Conservation (phyloP, 495 filamentous ascomycete species). For the Annulohypoxylon moriforme region DNA sequence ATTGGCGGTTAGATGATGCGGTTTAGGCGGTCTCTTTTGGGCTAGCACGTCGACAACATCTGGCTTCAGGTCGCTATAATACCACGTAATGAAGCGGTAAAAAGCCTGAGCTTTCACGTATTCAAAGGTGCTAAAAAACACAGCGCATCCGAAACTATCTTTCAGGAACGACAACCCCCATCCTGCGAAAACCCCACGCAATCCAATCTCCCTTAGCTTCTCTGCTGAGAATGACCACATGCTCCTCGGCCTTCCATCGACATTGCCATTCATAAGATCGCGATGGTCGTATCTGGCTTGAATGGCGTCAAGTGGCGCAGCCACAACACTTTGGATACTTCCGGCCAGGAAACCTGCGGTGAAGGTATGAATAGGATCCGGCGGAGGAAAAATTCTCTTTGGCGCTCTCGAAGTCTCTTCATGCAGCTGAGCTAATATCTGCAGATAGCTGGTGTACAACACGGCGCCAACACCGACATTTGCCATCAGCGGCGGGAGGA, state of each 20-base stretch:
- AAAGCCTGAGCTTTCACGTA: slow-evolving; percentile 87
- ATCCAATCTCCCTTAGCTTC: slow-evolving; percentile 82
- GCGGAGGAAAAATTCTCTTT: slow-evolving; percentile 81
- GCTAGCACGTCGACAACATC: slow-evolving; percentile 56
- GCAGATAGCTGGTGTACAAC: slow-evolving; percentile 88
- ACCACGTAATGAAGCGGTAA: slow-evolving; percentile 80
- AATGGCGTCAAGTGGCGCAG: slow-evolving; percentile 89
- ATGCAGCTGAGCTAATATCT: slow-evolving; percentile 77
- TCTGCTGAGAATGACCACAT: slow-evolving; percentile 84
- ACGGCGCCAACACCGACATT: slow-evolving; percentile 88
- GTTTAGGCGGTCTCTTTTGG: slow-evolving; percentile 50
- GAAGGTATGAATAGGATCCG: slow-evolving; percentile 72
- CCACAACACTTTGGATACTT: slow-evolving; percentile 79
- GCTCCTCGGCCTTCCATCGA: slow-evolving; percentile 66
- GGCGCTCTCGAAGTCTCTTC: slow-evolving; percentile 73
- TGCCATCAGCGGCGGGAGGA: slow-evolving; percentile 85
- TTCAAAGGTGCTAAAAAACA: slow-evolving; percentile 90
- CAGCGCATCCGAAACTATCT: slow-evolving; percentile 81
- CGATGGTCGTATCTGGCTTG: slow-evolving; percentile 80
- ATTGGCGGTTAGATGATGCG: slow-evolving; percentile 8
- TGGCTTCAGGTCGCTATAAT: slow-evolving; percentile 72
- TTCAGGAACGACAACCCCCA: slow-evolving; percentile 82
- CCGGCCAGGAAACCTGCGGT: slow-evolving; percentile 82
- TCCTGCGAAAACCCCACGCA: slow-evolving; percentile 84
- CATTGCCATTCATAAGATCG: slow-evolving; percentile 71